Base-by-base conservation (phyloP, 345 rosid species). In the Linum usitatissimum region DNA sequence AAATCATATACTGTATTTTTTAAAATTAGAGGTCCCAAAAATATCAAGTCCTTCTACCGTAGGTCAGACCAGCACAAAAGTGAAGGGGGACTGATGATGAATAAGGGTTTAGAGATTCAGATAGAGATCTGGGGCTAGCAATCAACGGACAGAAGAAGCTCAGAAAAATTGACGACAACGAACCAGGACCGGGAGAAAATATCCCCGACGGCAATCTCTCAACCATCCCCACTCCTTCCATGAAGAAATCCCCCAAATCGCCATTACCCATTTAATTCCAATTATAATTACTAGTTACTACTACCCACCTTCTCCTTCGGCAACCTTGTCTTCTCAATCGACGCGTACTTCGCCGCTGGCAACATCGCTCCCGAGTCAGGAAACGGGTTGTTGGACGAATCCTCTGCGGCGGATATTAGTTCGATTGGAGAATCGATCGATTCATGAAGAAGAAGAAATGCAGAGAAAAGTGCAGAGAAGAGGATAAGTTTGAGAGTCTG, bases 321-420 rank as follows among this genome's bases (percentile, higher is more conserved):
- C 4, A 76, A 56, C 68, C 61, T 81, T 9, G 84, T 76, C 53
- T 60, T 88, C 77, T 86, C 96, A 28, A 83, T 75, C 2, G 81
- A 61, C 0, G 98, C 96, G 10, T 66, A 83, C 66, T 89, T 79
- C 3, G 88, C 95, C 0, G 95, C 95, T 0, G 95, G 93, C 6
- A 93, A 87, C 60, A 90, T 75, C 19, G 78, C 86, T 12, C 84
- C 82, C 3, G 57, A 19, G 30, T 39, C 59, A 40, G 40, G 39
- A 63, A 70, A 49, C 59, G 72, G 60, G 59, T 53, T 58, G 38
- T 62, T 68, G 40, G 73, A 19, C 8, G 63, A 28, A 38, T 68
- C 31, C 9, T 59, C 30, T 3, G 75, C 17, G 28, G 28, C 28
- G 3, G 77, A 14, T n/a, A n/a, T n/a, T n/a, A n/a, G n/a, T n/a